These are phyloP conservation scores for Plectranthus barbatus DNA, from an alignment of 257 asterid species.

Conservation along the genomic window DNA sequence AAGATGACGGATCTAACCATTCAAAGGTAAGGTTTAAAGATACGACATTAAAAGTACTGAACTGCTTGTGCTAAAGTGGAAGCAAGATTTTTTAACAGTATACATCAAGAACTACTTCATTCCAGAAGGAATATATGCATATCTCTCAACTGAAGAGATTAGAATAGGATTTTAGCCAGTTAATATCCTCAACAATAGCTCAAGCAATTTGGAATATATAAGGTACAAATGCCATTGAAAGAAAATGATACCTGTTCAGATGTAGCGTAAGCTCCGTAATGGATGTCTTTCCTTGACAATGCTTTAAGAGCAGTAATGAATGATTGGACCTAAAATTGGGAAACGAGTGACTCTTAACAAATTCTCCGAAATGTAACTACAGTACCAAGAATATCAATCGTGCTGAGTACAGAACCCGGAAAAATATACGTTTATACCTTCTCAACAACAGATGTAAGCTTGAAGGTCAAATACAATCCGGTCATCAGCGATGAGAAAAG, in stretches of 20 bases:
- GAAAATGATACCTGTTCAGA: slow-evolving; percentile 59
- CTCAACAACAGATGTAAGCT: slow-evolving; percentile 88
- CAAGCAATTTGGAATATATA: background rate
- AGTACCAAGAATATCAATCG: background rate
- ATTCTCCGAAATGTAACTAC: background rate
- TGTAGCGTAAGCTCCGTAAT: slow-evolving; percentile 82
- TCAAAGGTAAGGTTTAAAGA: background rate
- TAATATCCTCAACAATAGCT: slow-evolving; percentile 7
- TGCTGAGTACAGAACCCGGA: background rate
- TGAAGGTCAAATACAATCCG: slow-evolving; percentile 80
- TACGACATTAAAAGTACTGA: background rate
- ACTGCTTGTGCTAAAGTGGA: background rate
- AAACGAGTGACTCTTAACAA: background rate
- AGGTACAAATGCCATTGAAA: background rate
- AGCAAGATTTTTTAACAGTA: background rate
- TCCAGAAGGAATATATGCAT: background rate
- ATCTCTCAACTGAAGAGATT: background rate
- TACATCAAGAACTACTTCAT: background rate
- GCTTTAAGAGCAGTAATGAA: slow-evolving; percentile 62
- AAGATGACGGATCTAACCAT: background rate
- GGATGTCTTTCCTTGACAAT: slow-evolving; percentile 61
- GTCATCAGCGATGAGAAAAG: slow-evolving; percentile 83
- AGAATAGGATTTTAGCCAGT: background rate
- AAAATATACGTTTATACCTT: slow-evolving; percentile 40
- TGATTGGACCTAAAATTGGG: slow-evolving; percentile 50